Evolutionary conservation across 306 rosid species (phyloP).

Genomic region (apple (Malus domestica)): DNA sequence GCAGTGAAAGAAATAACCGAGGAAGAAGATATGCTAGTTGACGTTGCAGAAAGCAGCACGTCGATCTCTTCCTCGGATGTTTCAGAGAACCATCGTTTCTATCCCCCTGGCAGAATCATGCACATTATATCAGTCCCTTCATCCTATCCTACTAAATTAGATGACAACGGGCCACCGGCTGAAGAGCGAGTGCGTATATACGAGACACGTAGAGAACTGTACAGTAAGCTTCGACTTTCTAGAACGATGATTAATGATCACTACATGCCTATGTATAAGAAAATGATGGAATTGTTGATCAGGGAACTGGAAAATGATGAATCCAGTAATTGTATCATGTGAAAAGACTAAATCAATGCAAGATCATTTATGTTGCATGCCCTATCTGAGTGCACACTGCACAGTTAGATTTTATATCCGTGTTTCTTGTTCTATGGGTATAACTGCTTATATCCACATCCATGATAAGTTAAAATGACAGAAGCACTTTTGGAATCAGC

Average conservation of each 20-base stretch:
- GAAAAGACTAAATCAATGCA: conserved; percentile 11
- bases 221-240: conserved; percentile 90
- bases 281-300: conserved; percentile 84
- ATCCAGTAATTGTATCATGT: conserved; percentile 22
- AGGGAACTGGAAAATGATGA: conserved; percentile 58
- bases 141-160: conserved; percentile 32
- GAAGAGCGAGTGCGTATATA: conserved; percentile 59
- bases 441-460: background rate
- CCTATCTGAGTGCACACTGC: background rate
- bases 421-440: background rate
- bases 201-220: conserved; percentile 78
- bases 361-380: background rate
- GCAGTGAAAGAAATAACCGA: conserved; percentile 70
- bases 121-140: conserved; percentile 57
- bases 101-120: conserved; percentile 91
- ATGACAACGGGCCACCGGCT: conserved; percentile 24
- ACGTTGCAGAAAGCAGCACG: conserved; percentile 50
- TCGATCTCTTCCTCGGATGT: conserved; percentile 50
- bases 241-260: conserved; percentile 92
- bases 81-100: conserved; percentile 59
- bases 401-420: background rate
- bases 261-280: conserved; percentile 97
- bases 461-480: background rate
- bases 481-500: background rate
- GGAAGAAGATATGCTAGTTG: conserved; percentile 60